Evolutionary conservation across 495 filamentous ascomycete genomes (phyloP).

Genomic region (Parmelia sp.): DNA sequence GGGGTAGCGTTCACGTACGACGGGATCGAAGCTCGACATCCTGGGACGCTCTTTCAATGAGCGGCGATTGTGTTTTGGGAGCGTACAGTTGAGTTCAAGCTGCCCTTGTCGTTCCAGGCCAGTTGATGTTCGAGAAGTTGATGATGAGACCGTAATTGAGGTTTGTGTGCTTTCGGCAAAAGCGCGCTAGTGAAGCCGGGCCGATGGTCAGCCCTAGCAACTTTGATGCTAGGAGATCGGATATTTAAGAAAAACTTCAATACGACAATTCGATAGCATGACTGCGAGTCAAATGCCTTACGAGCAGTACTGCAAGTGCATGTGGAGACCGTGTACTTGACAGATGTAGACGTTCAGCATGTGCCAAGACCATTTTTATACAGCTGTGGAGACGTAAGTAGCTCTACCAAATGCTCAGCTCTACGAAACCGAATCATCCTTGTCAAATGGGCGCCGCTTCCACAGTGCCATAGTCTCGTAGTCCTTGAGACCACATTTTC

Average conservation of each 20-base stretch:
- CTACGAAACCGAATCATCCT: background rate
- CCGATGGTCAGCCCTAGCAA: conserved; percentile 4
- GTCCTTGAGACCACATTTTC: conserved; percentile 3
- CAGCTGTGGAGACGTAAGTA: background rate
- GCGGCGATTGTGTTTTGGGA: conserved; percentile 34
- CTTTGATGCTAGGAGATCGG: too few species aligned
- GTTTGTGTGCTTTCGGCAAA: conserved; percentile 21
- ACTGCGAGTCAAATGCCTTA: background rate
- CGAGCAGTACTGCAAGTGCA: background rate
- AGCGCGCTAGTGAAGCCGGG: conserved; percentile 18
- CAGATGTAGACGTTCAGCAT: background rate
- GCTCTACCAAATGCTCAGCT: background rate
- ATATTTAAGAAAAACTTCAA: too few species aligned
- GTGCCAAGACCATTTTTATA: background rate
- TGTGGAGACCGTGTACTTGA: background rate
- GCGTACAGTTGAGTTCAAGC: conserved; percentile 32
- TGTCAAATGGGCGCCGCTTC: background rate
- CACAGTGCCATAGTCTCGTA: conserved; percentile 12
- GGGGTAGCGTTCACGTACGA: conserved; percentile 59
- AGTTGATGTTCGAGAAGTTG: conserved; percentile 41
- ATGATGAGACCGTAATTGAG: conserved; percentile 28
- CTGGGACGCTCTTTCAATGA: conserved; percentile 53
- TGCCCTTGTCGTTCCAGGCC: conserved; percentile 43
- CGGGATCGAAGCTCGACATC: conserved; percentile 97
- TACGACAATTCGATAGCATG: too few species aligned